Evolutionary conservation across 225 moss, liverwort and hornwort species (phyloP), one percentile per base, ranked within the genome.

Genomic region (Climacium dendroides): DNA sequence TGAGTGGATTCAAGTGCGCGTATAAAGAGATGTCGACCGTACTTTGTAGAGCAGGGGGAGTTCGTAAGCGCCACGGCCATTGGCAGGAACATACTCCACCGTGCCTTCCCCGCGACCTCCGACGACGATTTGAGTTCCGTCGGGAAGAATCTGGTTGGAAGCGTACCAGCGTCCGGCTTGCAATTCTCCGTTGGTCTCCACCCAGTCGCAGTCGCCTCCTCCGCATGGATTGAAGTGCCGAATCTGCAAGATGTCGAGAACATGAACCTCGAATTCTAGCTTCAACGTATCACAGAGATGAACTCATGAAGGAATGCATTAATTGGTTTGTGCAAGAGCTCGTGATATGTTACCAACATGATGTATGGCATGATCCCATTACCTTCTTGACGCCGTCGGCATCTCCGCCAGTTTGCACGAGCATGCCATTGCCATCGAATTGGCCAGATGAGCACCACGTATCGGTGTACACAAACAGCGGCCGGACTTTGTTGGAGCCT

Each of bases 81-180:
- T 90, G 13, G 90, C 90, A 57, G 93, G 91, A 80, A 93, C 93
- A 24, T 91, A 93, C 87, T 93, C 93, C 83, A 93, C 87, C 14
- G 89, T 89, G 83, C 35, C 34, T 58, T 48, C 64, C 25, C 87
- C 85, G 23, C 93, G 91, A 75, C 93, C 93, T 10, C 93, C 93
- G 26, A 93, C 90, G 54, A 93, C 91, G 54, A 91, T 91, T 60
- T 87, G 87, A 24, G 89, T 83, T 10, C 90, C 91, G 80, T 93
- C 93, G 11, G 94, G 94, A 32, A 97, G 94, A 59, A 95, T 89
- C 79, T 94, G 93, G 87, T 97, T 96, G 19, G 96, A 83, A 18
- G 96, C 82, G 29, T 97, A 96, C 96, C 96, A 97, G 34, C 96
- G 87, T 9, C 92, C 93, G 15, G 86, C 59, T 74, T 95, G 94